phyloP scores from a whole-genome alignment of 441 rosid species.

The Hura crepitans region DNA sequence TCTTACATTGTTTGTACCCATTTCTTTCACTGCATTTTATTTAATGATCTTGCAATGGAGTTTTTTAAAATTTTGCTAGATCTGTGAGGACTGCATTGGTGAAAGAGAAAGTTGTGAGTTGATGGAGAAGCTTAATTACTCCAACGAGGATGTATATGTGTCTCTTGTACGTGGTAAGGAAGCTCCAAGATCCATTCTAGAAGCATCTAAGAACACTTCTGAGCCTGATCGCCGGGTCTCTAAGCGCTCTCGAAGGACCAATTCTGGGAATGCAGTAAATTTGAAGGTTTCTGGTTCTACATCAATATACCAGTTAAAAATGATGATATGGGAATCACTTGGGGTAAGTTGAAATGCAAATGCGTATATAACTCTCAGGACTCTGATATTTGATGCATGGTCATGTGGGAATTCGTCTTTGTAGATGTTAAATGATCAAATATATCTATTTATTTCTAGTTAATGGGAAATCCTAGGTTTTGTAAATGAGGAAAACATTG shows the following conservation, averaged over 20 bases:
- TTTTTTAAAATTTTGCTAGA: slow-evolving; percentile 37
- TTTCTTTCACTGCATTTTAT: not conserved
- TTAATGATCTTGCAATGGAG: slow-evolving; percentile 14
- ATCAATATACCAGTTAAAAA: slow-evolving; percentile 83
- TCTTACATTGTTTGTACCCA: not conserved
- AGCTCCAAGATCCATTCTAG: slow-evolving; percentile 84
- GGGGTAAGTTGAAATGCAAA: slow-evolving; percentile 57
- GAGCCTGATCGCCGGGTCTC: slow-evolving; percentile 83
- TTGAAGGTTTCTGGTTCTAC: slow-evolving; percentile 89
- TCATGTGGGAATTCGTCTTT: not conserved
- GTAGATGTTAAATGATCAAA: not conserved
- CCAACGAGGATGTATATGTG: slow-evolving; percentile 68
- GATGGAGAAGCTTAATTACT: slow-evolving; percentile 82
- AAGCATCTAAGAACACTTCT: slow-evolving; percentile 61
- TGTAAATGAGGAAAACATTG: not conserved
- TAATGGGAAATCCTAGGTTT: not conserved
- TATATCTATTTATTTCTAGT: not conserved
- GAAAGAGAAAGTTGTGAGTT: slow-evolving; percentile 90
- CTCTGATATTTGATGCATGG: slow-evolving; percentile 12
- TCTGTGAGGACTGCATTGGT: slow-evolving; percentile 90
- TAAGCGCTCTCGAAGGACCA: slow-evolving; percentile 82
- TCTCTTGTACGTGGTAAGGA: slow-evolving; percentile 83
- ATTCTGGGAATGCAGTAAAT: slow-evolving; percentile 63
- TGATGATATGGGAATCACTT: slow-evolving; percentile 99
- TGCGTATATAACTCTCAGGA: not conserved